Percentiles rank a stretch among this genome's conserved stretches.
Evolutionary conservation across 176 grass and related monocot genomes (phyloP).

Genomic region (Carex myosuroides): DNA sequence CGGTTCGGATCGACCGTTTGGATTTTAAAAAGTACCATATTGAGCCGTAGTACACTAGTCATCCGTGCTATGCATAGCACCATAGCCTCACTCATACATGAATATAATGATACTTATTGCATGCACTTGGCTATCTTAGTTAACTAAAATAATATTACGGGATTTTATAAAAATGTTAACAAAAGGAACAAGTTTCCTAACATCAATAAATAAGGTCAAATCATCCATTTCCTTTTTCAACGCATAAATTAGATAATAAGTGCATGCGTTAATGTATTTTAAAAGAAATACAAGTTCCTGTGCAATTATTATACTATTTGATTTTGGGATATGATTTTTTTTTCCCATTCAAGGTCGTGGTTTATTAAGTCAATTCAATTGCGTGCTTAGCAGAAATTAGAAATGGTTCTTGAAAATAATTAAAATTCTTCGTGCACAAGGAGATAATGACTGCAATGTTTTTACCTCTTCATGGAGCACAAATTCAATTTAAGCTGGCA

Average conservation of each 20-base stretch:
- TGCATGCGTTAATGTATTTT: background rate
- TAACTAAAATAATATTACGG: background rate
- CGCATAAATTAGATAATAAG: background rate
- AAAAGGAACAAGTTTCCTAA: background rate
- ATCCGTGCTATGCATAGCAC: too few relatives aligned
- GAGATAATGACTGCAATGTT: background rate
- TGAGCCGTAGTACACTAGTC: too few relatives aligned
- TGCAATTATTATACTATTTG: background rate
- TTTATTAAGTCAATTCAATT: background rate
- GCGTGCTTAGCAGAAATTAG: background rate
- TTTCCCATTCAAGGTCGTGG: background rate
- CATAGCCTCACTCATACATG: too few relatives aligned
- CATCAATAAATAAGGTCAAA: background rate
- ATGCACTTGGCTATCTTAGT: background rate
- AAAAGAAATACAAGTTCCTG: background rate
- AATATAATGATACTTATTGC: background rate
- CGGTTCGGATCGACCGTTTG: too few relatives aligned
- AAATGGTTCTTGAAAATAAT: conserved; percentile 3
- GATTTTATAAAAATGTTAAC: background rate
- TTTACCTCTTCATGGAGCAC: background rate
- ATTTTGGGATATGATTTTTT: background rate
- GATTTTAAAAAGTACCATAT: too few relatives aligned
- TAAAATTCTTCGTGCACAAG: background rate
- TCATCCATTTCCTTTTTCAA: background rate
- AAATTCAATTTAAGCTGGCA: background rate